Conservation (phyloP, 768 basidiomycete species). For the Boletellus ananiceps region DNA sequence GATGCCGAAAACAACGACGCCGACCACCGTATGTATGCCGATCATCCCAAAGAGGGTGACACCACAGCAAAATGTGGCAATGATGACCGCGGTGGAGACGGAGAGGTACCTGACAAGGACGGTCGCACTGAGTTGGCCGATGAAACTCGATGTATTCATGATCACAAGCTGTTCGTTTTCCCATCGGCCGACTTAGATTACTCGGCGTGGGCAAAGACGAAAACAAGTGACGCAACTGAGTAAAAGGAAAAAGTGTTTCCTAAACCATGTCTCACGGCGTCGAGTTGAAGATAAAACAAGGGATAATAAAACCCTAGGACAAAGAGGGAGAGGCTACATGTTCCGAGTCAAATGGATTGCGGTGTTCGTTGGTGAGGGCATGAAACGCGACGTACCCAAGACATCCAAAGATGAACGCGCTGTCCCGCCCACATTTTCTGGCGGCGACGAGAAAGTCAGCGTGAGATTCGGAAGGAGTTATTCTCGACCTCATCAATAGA, state of each 20-base stretch:
- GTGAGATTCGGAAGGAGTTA: conserved; percentile 30
- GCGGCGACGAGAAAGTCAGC: conserved; percentile 18
- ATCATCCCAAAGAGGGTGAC: conserved; percentile 45
- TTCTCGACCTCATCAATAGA: conserved; percentile 38
- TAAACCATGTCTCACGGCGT: conserved; percentile 46
- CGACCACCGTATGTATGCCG: conserved; percentile 36
- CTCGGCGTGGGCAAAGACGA: background rate
- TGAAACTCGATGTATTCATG: conserved; percentile 48
- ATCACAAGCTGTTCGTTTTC: conserved; percentile 44
- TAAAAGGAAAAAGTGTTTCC: conserved; percentile 52
- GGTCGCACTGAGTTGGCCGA: conserved; percentile 51
- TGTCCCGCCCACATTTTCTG: conserved; percentile 22
- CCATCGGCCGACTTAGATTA: background rate
- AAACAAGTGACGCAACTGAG: conserved; percentile 35
- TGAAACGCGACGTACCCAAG: conserved; percentile 16
- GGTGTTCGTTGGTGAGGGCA: background rate
- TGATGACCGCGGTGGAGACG: conserved; percentile 34
- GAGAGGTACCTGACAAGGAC: conserved; percentile 41
- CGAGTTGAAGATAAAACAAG: conserved; percentile 57
- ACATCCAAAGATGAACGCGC: conserved; percentile 26
- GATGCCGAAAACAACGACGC: conserved; percentile 40
- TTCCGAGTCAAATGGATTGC: background rate
- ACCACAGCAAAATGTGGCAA: conserved; percentile 36
- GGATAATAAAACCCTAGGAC: conserved; percentile 49
- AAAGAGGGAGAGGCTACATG: conserved; percentile 27